phyloP scores from a whole-genome alignment of 441 rosid genomes.

The Pelargonium australe region DNA sequence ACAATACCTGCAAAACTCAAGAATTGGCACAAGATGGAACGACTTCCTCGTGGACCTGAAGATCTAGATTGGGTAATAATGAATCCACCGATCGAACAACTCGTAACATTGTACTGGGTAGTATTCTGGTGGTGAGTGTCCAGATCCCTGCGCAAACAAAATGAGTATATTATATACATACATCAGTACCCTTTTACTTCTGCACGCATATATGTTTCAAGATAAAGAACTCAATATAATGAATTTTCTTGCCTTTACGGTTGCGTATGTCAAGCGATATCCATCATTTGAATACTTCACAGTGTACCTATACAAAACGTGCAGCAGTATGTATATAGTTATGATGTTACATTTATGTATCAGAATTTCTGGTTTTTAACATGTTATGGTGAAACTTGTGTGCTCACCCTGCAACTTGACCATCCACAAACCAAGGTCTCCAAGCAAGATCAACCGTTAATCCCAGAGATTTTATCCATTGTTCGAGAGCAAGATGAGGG shows the following conservation, averaged over 20 bases:
- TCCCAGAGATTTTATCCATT: slow-evolving; percentile 24
- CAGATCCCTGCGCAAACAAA: not conserved
- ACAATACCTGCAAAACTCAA: too few relatives aligned
- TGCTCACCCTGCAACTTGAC: slow-evolving; percentile 38
- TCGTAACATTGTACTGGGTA: not conserved
- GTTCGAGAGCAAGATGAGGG: slow-evolving; percentile 21
- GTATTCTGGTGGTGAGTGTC: not conserved
- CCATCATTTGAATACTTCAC: slow-evolving; percentile 16
- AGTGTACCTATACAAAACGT: slow-evolving; percentile 20
- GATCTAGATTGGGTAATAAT: not conserved
- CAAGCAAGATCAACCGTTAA: slow-evolving; percentile 21
- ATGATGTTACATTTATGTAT: too few relatives aligned
- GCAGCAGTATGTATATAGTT: not conserved
- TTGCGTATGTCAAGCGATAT: slow-evolving; percentile 29
- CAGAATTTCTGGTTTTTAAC: too few relatives aligned
- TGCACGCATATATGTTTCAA: not conserved
- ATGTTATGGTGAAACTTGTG: not conserved
- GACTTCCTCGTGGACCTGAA: too few relatives aligned
- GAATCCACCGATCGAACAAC: not conserved
- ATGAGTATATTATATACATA: too few relatives aligned
- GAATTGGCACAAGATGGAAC: too few relatives aligned
- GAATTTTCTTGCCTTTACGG: slow-evolving; percentile 22
- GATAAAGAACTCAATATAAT: not conserved
- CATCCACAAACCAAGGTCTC: slow-evolving; percentile 35
- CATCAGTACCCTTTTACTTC: not conserved